Evolutionary conservation across 257 asterid species (phyloP).

Genomic region (Ophiorrhiza pumila): DNA sequence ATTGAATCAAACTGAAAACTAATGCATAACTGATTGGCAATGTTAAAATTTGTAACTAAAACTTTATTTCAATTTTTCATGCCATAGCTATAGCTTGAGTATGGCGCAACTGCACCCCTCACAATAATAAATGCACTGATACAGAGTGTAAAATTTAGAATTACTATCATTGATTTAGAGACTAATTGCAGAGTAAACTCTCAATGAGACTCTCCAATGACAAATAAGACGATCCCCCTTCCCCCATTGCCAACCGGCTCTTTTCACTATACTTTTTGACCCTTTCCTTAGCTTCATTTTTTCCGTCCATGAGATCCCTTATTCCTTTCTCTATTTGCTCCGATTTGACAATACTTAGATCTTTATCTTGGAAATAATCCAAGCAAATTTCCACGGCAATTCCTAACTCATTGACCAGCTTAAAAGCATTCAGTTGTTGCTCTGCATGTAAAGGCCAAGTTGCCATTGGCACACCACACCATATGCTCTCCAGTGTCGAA

Average conservation of each 20-base stretch:
- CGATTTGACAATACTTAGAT: conserved; percentile 5
- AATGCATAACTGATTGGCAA: too few species aligned
- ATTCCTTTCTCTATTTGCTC: conserved; percentile 22
- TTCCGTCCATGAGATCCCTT: conserved; percentile 18
- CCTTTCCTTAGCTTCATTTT: conserved; percentile 10
- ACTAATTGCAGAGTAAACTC: too few species aligned
- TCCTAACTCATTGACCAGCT: conserved; percentile 20
- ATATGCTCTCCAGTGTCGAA: conserved; percentile 20
- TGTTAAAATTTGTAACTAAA: too few species aligned
- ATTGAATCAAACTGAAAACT: too few species aligned
- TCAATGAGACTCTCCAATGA: conserved; percentile 8
- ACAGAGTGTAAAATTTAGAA: too few species aligned
- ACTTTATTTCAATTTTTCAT: too few species aligned
- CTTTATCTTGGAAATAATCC: conserved; percentile 8
- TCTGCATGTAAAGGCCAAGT: conserved; percentile 24
- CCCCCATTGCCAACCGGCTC: conserved; percentile 13
- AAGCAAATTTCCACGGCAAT: conserved; percentile 18
- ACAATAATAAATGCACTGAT: too few species aligned
- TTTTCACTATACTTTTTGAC: conserved; percentile 17
- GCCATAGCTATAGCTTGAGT: too few species aligned
- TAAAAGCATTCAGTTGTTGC: conserved; percentile 25
- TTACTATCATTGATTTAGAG: too few species aligned
- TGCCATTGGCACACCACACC: conserved; percentile 23
- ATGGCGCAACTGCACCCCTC: too few species aligned
- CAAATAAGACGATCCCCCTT: conserved; percentile 23